phyloP scores from a whole-genome alignment of 129 eudicot species.

The sunflower (Helianthus annuus) region DNA sequence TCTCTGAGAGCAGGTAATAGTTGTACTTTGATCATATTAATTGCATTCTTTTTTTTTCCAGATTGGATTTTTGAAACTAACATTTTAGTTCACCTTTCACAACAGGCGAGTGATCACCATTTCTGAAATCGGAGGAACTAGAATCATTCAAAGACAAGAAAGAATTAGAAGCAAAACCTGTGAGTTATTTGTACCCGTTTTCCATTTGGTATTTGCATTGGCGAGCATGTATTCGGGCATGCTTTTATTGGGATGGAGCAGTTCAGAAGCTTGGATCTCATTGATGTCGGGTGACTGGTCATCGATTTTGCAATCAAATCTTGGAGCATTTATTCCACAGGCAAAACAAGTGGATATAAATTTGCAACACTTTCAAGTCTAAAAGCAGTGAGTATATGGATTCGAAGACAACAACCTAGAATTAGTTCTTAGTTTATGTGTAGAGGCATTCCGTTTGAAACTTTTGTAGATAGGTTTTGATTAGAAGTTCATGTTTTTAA shows the following conservation, averaged over 20 bases:
- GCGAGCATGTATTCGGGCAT: conserved; percentile 99
- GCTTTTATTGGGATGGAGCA: conserved; percentile 97
- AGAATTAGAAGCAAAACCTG: conserved; percentile 63
- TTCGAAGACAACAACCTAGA: too few species aligned
- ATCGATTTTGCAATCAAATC: too few species aligned
- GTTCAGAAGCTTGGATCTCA: conserved; percentile 70
- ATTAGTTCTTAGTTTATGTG: too few species aligned
- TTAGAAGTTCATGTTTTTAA: too few species aligned
- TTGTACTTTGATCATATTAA: background rate
- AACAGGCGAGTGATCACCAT: conserved; percentile 58
- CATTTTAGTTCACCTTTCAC: background rate
- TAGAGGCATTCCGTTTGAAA: too few species aligned
- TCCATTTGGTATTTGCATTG: conserved; percentile 91
- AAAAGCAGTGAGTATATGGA: too few species aligned
- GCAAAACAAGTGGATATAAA: too few species aligned
- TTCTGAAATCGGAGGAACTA: conserved; percentile 66
- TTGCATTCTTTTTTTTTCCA: background rate
- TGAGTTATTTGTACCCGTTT: conserved; percentile 81
- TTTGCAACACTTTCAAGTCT: too few species aligned
- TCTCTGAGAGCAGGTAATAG: conserved; percentile 86
- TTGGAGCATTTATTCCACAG: too few species aligned
- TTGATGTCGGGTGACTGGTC: conserved; percentile 72
- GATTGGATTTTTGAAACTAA: background rate
- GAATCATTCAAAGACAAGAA: conserved; percentile 71
- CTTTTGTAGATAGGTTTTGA: too few species aligned